phyloP scores from a whole-genome alignment of 331 rosid genomes.

The Acacia concinna region DNA sequence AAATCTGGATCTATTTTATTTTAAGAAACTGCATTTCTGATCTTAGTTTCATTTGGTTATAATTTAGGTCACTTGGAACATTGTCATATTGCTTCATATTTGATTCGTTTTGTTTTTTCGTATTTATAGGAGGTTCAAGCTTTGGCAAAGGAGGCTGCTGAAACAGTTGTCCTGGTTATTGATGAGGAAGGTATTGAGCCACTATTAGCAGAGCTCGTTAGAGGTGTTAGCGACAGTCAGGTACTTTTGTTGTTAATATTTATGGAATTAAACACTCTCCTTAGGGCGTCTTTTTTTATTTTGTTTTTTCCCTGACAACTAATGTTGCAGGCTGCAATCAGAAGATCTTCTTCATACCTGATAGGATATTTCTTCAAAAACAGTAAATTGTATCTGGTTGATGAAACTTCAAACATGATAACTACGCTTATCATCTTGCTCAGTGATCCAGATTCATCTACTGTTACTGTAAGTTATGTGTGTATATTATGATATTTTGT shows the following conservation, averaged over 20 bases:
- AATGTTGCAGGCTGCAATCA: conserved; percentile 69
- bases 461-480: conserved; percentile 61
- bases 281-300: not conserved
- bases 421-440: conserved; percentile 79
- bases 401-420: conserved; percentile 91
- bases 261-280: not conserved
- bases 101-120: conserved; percentile 28
- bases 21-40: conserved; percentile 12
- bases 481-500: conserved; percentile 29
- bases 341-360: conserved; percentile 80
- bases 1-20: conserved; percentile 13
- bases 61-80: conserved; percentile 1
- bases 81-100: not conserved
- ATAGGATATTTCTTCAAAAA: conserved; percentile 90
- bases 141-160: conserved; percentile 88
- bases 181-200: conserved; percentile 95
- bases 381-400: conserved; percentile 88
- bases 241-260: conserved; percentile 38
- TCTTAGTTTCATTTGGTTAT: conserved; percentile 19
- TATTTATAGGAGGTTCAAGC: conserved; percentile 75
- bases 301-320: conserved; percentile 1
- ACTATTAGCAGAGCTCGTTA: conserved; percentile 80
- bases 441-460: conserved; percentile 85
- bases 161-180: conserved; percentile 78
- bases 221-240: conserved; percentile 82